phyloP scores from a whole-genome alignment of 345 rosid genomes.

The Citrus sinensis region DVS_A1.0 CM039161.1:23390501-23391000 shows the following conservation, averaged over 20 bases:
- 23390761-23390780: neutral
- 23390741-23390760: neutral
- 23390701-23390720: neutral
- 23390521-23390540: no score
- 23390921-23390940: neutral
- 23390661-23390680: neutral
- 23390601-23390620: no score
- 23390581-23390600: no score
- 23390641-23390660: neutral
- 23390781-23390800: neutral
- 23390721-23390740: neutral
- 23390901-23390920: neutral
- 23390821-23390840: neutral
- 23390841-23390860: constrained; percentile 18
- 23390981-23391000: no score
- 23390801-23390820: neutral
- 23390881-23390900: constrained; percentile 35
- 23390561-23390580: no score
- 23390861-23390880: constrained; percentile 33
- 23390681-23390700: neutral
- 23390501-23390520: no score
- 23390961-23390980: neutral
- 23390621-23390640: neutral
- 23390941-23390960: neutral
- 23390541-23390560: no score